phyloP scores from a whole-genome alignment of 2,329 filamentous ascomycete genomes.

The Chrysosporium queenslandicum region DNA sequence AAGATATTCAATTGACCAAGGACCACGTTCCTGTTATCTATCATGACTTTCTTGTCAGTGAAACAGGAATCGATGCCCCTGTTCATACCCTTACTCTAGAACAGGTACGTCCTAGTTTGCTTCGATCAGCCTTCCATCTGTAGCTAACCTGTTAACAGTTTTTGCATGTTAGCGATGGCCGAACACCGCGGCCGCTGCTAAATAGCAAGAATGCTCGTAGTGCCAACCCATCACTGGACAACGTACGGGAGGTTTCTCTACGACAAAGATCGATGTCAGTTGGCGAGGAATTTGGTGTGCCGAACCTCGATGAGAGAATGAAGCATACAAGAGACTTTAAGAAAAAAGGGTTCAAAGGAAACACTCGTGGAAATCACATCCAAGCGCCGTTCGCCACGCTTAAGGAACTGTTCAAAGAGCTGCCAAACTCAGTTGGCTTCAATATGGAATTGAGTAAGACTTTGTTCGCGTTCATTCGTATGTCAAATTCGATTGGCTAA shows the following conservation, averaged over 20 bases:
- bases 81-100: conserved; percentile 92
- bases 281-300: conserved; percentile 41
- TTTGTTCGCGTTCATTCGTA: conserved; percentile 12
- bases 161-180: conserved; percentile 64
- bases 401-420: conserved; percentile 79
- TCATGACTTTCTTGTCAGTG: conserved; percentile 94
- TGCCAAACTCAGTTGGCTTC: conserved; percentile 78
- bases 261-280: conserved; percentile 51
- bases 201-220: not conserved
- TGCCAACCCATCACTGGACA: conserved; percentile 8
- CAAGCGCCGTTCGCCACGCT: conserved; percentile 92
- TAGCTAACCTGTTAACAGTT: conserved; percentile 42
- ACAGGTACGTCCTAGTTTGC: conserved; percentile 41
- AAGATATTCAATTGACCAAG: conserved; percentile 93
- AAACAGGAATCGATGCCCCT: conserved; percentile 92
- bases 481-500: conserved; percentile 2
- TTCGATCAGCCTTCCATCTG: not conserved
- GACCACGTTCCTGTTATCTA: conserved; percentile 98
- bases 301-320: conserved; percentile 72
- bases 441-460: conserved; percentile 86
- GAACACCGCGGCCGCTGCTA: conserved; percentile 28
- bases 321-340: conserved; percentile 96
- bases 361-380: conserved; percentile 86
- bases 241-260: conserved; percentile 30
- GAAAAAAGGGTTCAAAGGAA: conserved; percentile 88